These are phyloP conservation scores for Bacterosira constricta DNA, from an alignment of 108 stramenopile species.

Conservation along the genomic window DNA sequence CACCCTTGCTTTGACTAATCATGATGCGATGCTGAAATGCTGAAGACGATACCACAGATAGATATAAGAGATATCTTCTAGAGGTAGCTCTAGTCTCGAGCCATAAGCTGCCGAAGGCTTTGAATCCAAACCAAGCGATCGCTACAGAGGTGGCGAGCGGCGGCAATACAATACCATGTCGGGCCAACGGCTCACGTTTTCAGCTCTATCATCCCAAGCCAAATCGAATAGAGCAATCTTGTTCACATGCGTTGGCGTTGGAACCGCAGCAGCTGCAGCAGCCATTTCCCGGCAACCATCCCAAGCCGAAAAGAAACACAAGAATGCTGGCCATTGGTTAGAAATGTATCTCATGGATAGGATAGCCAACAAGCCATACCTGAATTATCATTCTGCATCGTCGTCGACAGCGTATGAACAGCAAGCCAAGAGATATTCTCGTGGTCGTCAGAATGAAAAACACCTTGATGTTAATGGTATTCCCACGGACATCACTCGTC, in stretches of 20 bases:
- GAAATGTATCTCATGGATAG: slow-evolving; percentile 73
- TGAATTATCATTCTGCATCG: slow-evolving; percentile 28
- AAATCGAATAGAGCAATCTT: slow-evolving; percentile 49
- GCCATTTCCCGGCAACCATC: background rate
- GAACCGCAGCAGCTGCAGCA: background rate
- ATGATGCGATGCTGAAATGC: too few relatives aligned
- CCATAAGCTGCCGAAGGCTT: too few relatives aligned
- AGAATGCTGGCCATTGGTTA: background rate
- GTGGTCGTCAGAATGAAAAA: too few relatives aligned
- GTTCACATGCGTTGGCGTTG: slow-evolving; percentile 2
- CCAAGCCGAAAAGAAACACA: slow-evolving; percentile 4
- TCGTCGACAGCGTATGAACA: background rate
- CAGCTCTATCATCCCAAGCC: too few relatives aligned
- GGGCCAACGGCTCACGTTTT: background rate
- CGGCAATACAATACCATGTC: background rate
- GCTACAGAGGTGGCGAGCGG: background rate
- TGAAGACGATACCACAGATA: too few relatives aligned
- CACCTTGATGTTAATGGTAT: too few relatives aligned
- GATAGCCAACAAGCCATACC: slow-evolving; percentile 68
- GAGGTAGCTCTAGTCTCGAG: too few relatives aligned
- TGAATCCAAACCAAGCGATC: background rate
- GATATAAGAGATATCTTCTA: too few relatives aligned
- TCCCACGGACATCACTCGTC: slow-evolving; percentile 27
- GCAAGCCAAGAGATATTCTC: too few relatives aligned
- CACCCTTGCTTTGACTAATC: too few relatives aligned